Evolutionary conservation across 208 protist species (phyloP).

Genomic region (Wallacemonas sp.): DNA sequence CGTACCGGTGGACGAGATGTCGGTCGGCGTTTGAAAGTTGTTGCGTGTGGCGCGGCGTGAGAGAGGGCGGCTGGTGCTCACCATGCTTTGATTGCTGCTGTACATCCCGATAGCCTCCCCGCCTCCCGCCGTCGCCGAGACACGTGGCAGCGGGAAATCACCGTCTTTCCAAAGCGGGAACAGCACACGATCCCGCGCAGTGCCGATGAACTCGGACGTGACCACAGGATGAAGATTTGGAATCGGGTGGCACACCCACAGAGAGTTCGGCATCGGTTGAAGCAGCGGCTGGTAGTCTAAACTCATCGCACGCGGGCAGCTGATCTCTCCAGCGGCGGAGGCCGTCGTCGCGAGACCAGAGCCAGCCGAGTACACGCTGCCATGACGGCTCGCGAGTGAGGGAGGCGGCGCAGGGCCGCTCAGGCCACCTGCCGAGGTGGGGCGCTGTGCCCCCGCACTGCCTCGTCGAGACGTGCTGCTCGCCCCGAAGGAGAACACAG

Average conservation of each 20-base stretch:
- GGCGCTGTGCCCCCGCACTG: background rate
- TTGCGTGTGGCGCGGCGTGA: background rate
- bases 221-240: slow-evolving; percentile 70
- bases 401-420: background rate
- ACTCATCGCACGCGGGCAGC: slow-evolving; percentile 14
- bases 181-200: slow-evolving; percentile 12
- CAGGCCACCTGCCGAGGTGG: background rate
- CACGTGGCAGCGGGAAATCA: slow-evolving; percentile 49
- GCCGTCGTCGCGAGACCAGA: background rate
- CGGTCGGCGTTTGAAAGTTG: background rate
- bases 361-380: slow-evolving; percentile 8
- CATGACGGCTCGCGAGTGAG: background rate
- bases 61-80: slow-evolving; percentile 18
- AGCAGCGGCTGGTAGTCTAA: slow-evolving; percentile 78
- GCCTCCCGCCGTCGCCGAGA: slow-evolving; percentile 7
- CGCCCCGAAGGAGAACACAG: background rate
- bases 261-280: slow-evolving; percentile 60
- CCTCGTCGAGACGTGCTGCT: slow-evolving; percentile 1
- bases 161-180: slow-evolving; percentile 76
- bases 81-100: slow-evolving; percentile 10
- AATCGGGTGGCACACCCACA: slow-evolving; percentile 65
- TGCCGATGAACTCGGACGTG: slow-evolving; percentile 17
- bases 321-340: background rate
- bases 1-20: background rate
- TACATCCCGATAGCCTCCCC: slow-evolving; percentile 17